Conservation (phyloP, 495 filamentous ascomycete species). For the Xylaria acuta region DNA sequence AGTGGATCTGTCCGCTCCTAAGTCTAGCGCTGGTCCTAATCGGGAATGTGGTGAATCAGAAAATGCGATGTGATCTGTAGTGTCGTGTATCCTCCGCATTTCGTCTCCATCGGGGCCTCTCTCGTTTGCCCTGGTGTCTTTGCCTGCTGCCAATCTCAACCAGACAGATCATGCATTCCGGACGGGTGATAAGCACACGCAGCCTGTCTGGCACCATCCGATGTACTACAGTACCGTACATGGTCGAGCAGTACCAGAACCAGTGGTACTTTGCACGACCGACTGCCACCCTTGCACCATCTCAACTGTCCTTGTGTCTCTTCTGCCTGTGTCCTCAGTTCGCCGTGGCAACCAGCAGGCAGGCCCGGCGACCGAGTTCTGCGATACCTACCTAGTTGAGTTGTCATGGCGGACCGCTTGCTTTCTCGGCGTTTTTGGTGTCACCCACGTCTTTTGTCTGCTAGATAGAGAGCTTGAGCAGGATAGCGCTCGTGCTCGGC, state of each 20-base stretch:
- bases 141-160: slow-evolving; percentile 14
- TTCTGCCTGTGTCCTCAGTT: not conserved
- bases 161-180: slow-evolving; percentile 28
- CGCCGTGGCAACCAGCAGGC: slow-evolving; percentile 14
- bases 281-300: slow-evolving; percentile 25
- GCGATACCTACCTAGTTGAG: slow-evolving; percentile 25
- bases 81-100: slow-evolving; percentile 37
- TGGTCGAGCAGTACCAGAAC: not conserved
- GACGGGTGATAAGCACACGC: slow-evolving; percentile 20
- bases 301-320: slow-evolving; percentile 21
- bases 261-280: slow-evolving; percentile 12
- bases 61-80: slow-evolving; percentile 39
- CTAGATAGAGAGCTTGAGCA: slow-evolving; percentile 9
- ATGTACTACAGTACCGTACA: slow-evolving; percentile 13
- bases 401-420: slow-evolving; percentile 16
- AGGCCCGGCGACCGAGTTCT: slow-evolving; percentile 25
- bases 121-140: slow-evolving; percentile 18
- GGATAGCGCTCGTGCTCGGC: slow-evolving; percentile 19
- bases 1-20: slow-evolving; percentile 39
- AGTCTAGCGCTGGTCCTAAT: slow-evolving; percentile 42
- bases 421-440: slow-evolving; percentile 24
- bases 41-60: slow-evolving; percentile 42
- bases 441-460: slow-evolving; percentile 11
- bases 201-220: slow-evolving; percentile 26
- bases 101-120: slow-evolving; percentile 18